Base-by-base conservation (phyloP, 345 rosid genomes). In the Lepidium sativum region DNA sequence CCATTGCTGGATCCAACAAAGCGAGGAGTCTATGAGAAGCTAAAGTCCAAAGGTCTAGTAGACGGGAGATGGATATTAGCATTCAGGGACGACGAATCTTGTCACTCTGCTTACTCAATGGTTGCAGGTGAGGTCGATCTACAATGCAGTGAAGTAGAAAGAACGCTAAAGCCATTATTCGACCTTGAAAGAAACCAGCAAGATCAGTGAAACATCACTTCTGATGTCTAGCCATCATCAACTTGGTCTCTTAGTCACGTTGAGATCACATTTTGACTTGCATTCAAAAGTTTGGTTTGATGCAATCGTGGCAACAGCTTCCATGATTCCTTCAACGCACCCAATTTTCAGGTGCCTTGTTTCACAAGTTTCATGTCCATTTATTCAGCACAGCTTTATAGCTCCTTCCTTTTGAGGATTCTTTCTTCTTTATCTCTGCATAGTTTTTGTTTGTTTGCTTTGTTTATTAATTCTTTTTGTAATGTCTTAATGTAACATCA, bases 61-160 rank as follows among this genome's bases (percentile, higher is more conserved):
- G 97, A 95, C 49, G 99, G 99, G 45, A 85, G 91, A 85, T 95
- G 96, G 99, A 87, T 89, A 52, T 69, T 95, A 54, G 95, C 99
- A 59, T 95, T 95, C 79, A 77, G 83, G 68, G 86, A 83, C 43
- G 91, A 91, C 14, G 86, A 80, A 51, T 81, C 89, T 16, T 91
- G 99, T 84, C 73, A 80, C 72, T 63, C 75, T 40, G 97, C 95
- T 50, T 70, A 72, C 43, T 78, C 84, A 27, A 91, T 95, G 96
- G 80, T 82, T 69, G 54, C 61, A 5, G 77, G 76, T 38, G 97
- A 91, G 86, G 73, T 76, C 3, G 78, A 78, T 73, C 72, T 71
- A 52, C 99, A 82, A 76, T 78, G 82, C 78, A 74, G 59, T 0
- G 96, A 88, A 75, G 92, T 86, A 12, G 86, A 84, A 76, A 86